Evolutionary conservation across 2,329 filamentous ascomycete genomes (phyloP), one percentile per base, ranked within the genome.

Genomic region (Monilinia fructigena): DNA sequence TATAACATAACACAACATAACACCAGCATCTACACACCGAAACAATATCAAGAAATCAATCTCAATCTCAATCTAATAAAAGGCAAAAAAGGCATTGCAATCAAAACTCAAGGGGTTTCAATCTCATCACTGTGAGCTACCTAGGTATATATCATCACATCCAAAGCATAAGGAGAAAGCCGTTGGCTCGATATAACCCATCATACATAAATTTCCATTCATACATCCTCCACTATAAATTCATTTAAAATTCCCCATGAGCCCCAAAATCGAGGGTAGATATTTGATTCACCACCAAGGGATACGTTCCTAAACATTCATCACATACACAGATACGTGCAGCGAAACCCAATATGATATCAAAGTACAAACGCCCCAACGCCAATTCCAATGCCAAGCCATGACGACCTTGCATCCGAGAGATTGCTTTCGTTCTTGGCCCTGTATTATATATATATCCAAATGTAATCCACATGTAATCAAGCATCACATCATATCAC

Each of bases 361-460:
- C 47, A 28, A 52, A 40, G 38, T 12, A 18, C 31, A 28, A n/a
- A 14, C 31, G 53, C 4, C 10, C 56, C 28, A 35, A 60, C 16
- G 56, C 56, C 3, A 23, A 38, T 48, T 12, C 20, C 31, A 35
- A 35, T 1, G 31, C 31, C 31, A 35, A 35, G 31, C 31, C 42
- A 35, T n/a, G 18, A 18, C 10, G 31, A 23, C 31, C 1, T 48
- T 59, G n/a, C 26, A 28, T 28, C 16, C 40, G 16, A 10, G 23
- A 58, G 18, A 55, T 58, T 16, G 6, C 23, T 16, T 12, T 35
- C 3, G 31, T 35, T 35, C 18, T 31, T 14, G 12, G 14, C 53
- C 45, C 42, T 23, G n/a, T 16, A 26, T 16, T 35, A 38, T 60
- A 11, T 60, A 23, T 50, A 45, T 60, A 60, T 50, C 20, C 58